Conservation (phyloP, 148 eudicot genomes). For the Nepenthes gracilis region DNA sequence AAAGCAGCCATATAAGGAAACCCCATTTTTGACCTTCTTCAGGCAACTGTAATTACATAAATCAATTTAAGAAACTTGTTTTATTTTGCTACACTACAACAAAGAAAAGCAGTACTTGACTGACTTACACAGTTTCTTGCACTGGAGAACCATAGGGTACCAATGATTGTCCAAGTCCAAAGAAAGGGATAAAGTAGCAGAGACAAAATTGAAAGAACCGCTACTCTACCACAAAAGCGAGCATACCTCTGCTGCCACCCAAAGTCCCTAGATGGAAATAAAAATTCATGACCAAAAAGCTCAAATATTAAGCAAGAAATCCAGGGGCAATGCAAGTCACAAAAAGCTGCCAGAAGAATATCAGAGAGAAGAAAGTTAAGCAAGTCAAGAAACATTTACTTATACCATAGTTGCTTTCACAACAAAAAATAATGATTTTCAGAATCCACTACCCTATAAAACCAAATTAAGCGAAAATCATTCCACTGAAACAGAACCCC, state of each 20-base stretch:
- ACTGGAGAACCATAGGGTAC: constrained; percentile 79
- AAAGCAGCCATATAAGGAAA: constrained; percentile 89
- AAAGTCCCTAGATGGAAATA: constrained; percentile 48
- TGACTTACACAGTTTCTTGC: constrained; percentile 66
- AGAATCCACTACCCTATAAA: no score
- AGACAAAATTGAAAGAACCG: constrained; percentile 62
- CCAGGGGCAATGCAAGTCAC: no score
- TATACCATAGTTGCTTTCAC: no score
- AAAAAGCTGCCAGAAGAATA: no score
- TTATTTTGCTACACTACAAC: background rate
- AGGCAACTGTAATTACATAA: constrained; percentile 55
- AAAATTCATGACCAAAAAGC: constrained; percentile 1
- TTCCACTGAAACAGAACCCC: no score
- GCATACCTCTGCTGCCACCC: constrained; percentile 91
- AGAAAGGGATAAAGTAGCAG: constrained; percentile 84
- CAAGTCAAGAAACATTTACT: no score
- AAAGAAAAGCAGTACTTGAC: background rate
- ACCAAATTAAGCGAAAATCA: no score
- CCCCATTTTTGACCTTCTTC: constrained; percentile 98
- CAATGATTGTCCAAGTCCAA: constrained; percentile 83
- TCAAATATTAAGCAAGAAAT: background rate
- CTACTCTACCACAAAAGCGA: constrained; percentile 87
- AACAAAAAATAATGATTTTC: no score
- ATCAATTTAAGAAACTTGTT: constrained; percentile 3
- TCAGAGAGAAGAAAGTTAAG: no score